Percentiles rank a stretch among this genome's conserved stretches.
phyloP scores from a whole-genome alignment of 176 grass and related monocot genomes.

The Aegilops umbellulata region DNA sequence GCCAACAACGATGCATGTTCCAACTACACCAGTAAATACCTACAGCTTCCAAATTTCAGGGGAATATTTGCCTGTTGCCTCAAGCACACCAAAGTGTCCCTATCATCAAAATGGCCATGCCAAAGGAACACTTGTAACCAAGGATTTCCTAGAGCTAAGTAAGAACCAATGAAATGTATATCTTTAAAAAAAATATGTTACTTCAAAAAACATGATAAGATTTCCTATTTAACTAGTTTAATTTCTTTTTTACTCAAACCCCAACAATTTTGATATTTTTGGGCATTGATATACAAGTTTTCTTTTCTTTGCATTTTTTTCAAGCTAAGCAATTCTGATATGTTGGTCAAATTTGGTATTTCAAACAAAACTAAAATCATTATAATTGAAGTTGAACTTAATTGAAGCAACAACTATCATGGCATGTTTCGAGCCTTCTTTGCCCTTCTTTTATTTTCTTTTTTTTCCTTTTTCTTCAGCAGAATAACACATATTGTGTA shows the following conservation, averaged over 20 bases:
- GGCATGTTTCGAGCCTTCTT: not conserved
- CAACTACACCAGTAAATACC: conserved; percentile 2
- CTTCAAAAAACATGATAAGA: not conserved
- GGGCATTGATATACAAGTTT: not conserved
- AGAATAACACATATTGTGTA: not conserved
- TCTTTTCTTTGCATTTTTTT: not conserved
- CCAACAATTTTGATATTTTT: not conserved
- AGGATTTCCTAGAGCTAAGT: not conserved
- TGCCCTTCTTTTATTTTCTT: not conserved
- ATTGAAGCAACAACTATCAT: not conserved
- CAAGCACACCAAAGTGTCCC: not conserved
- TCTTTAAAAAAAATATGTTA: not conserved
- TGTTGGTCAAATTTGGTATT: not conserved
- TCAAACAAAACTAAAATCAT: not conserved
- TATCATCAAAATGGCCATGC: not conserved
- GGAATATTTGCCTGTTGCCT: not conserved
- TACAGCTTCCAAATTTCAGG: not conserved
- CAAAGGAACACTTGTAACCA: not conserved
- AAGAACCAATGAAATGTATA: not conserved
- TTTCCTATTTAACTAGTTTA: not conserved
- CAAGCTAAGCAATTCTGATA: not conserved
- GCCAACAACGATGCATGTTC: not conserved
- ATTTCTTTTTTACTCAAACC: not conserved
- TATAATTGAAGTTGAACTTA: not conserved
- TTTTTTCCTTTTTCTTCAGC: not conserved